These are phyloP conservation scores for Geum urbanum DNA, from an alignment of 306 rosid species.

Conservation along the genomic window DNA sequence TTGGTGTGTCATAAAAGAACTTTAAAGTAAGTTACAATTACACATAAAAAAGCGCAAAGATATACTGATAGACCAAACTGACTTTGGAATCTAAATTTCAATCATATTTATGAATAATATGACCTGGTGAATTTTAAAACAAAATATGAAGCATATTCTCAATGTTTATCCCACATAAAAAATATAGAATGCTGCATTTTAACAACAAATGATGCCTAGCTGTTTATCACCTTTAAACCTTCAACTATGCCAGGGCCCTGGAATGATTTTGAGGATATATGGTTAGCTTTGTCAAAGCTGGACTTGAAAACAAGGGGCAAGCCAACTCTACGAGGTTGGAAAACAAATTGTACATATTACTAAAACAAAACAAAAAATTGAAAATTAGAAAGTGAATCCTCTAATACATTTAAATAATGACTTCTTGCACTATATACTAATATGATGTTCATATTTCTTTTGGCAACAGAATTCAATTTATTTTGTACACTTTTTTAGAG, in stretches of 20 bases:
- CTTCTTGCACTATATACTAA: too few species aligned
- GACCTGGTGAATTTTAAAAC: background rate
- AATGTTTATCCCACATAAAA: background rate
- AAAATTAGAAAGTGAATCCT: background rate
- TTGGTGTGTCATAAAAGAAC: background rate
- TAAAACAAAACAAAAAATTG: slow-evolving; percentile 1
- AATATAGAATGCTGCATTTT: background rate
- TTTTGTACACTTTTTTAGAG: too few species aligned
- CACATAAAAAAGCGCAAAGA: background rate
- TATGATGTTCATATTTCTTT: too few species aligned
- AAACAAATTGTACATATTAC: slow-evolving; percentile 12
- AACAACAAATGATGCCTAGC: slow-evolving; percentile 14
- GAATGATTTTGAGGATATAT: slow-evolving; percentile 91
- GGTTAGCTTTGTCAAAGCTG: slow-evolving; percentile 95
- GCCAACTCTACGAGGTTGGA: slow-evolving; percentile 60
- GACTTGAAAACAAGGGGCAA: slow-evolving; percentile 91
- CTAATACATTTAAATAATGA: too few species aligned
- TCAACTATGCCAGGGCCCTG: slow-evolving; percentile 91
- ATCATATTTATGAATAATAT: too few species aligned
- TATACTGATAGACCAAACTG: background rate
- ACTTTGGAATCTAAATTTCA: background rate
- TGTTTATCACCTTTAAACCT: slow-evolving; percentile 67
- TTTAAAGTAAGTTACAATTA: background rate
- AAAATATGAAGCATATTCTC: background rate
- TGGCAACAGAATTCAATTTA: too few species aligned